Base-by-base conservation (phyloP, 106 monocot species). In the Vanilla planifolia region DNA sequence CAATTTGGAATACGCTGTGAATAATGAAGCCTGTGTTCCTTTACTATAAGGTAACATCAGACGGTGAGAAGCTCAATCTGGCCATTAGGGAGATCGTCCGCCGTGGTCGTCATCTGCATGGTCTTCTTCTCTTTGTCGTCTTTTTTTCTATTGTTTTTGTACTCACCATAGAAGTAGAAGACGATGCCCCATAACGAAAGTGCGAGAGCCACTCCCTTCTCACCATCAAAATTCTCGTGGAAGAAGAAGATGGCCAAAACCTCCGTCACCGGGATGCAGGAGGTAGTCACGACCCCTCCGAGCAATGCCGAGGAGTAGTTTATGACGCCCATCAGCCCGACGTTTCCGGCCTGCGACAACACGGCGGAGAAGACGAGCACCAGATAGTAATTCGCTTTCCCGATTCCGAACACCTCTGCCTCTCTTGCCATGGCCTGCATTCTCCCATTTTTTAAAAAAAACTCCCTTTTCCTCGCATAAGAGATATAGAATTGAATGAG, bases 101-200 rank as follows among this genome's bases (percentile, higher is more conserved):
- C n/a, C n/a, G n/a, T n/a, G n/a, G n/a, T n/a, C n/a, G n/a, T n/a
- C n/a, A n/a, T n/a, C n/a, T n/a, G n/a, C n/a, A n/a, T n/a, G n/a
- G n/a, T n/a, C n/a, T n/a, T n/a, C n/a, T n/a, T n/a, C n/a, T n/a
- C n/a, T n/a, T n/a, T n/a, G n/a, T n/a, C 19, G 16, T 42, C 65
- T 56, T 22, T 63, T 26, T 4, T 77, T 33, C 62, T 74, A 67
- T 10, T 21, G 41, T 8, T 37, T 21, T 57, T 70, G 30, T 61
- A 53, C 67, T 85, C 80, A 1, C 80, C 85, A 9, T 85, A 85
- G 55, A 71, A 74, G 15, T 85, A 85, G 0, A 71, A 85, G 23
- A 43, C 64, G 5, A 77, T 77, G 8, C 85, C 85, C 80, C 80
- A 85, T 0, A 85, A 43, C 0, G 80, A 77, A 34, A 85, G 77